Percentiles rank a stretch among this genome's conserved stretches.
Evolutionary conservation across 192 early-diverging fungal species (phyloP).

Genomic region (Rhizophlyctis rosea): DNA sequence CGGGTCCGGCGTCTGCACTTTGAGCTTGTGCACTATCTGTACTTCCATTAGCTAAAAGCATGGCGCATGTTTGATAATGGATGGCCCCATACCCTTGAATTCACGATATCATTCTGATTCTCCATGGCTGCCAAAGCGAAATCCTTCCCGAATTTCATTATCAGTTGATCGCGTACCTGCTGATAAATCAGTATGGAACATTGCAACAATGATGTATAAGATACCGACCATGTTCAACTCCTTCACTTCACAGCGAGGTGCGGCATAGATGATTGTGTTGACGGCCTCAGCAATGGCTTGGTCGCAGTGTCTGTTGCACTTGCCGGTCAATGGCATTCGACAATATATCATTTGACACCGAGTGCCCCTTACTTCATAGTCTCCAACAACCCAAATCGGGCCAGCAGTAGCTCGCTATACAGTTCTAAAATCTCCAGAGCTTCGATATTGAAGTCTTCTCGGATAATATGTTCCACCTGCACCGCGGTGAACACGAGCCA

Average conservation of each 20-base stretch:
- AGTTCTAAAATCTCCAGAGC: slow-evolving; percentile 92
- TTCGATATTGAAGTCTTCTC: slow-evolving; percentile 90
- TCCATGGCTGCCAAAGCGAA: slow-evolving; percentile 71
- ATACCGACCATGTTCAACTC: slow-evolving; percentile 65
- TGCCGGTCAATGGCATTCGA: no score
- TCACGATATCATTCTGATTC: slow-evolving; percentile 71
- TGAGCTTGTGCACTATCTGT: slow-evolving; percentile 79
- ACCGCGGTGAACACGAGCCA: not conserved
- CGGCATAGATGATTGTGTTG: slow-evolving; percentile 87
- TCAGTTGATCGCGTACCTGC: slow-evolving; percentile 57
- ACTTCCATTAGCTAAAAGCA: not conserved
- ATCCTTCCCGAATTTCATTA: slow-evolving; percentile 80
- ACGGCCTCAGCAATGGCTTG: slow-evolving; percentile 81
- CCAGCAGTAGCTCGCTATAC: slow-evolving; percentile 82
- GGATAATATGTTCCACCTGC: slow-evolving; percentile 89
- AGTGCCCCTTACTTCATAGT: slow-evolving; percentile 62
- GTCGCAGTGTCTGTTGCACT: slow-evolving; percentile 62
- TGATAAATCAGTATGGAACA: no score
- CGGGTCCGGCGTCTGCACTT: slow-evolving; percentile 72
- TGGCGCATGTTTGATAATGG: no score
- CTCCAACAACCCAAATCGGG: slow-evolving; percentile 86
- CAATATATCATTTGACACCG: not conserved
- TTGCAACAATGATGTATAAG: no score
- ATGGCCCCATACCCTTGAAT: slow-evolving; percentile 55
- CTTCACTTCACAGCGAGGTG: slow-evolving; percentile 78